Evolutionary conservation across 2,329 filamentous ascomycete genomes (phyloP).

Genomic region (Pseudocercospora vitis): DNA sequence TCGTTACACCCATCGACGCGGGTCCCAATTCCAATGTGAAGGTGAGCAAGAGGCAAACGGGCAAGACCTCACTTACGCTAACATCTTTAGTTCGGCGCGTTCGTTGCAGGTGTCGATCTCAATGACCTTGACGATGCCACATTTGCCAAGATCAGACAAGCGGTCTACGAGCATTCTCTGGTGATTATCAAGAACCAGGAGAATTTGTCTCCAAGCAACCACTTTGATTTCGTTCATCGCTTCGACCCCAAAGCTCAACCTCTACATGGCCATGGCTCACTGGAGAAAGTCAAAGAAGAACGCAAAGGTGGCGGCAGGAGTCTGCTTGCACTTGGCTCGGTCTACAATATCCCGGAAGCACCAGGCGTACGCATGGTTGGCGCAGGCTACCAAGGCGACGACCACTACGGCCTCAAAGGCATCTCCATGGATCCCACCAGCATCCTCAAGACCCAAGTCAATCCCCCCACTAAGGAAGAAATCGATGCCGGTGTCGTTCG

Average conservation of each 20-base stretch:
- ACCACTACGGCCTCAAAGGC: conserved; percentile 6
- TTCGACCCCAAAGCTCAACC: conserved; percentile 66
- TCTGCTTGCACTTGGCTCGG: neutral
- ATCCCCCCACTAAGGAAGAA: neutral
- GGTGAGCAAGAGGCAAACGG: neutral
- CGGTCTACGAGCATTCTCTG: conserved; percentile 67
- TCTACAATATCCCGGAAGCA: conserved; percentile 6
- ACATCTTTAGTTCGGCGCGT: neutral
- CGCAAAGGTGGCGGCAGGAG: conserved; percentile 2
- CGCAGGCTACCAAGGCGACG: conserved; percentile 6
- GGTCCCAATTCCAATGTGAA: conserved; percentile 3
- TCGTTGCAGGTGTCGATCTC: conserved; percentile 2
- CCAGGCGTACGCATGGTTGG: conserved; percentile 6
- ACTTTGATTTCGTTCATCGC: conserved; percentile 69
- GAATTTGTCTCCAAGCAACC: conserved; percentile 64
- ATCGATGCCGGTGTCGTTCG: neutral
- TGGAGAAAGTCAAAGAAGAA: conserved; percentile 5
- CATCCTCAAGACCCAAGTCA: conserved; percentile 7
- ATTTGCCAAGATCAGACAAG: conserved; percentile 53
- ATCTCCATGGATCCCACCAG: conserved; percentile 5
- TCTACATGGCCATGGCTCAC: conserved; percentile 61
- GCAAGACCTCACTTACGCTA: neutral
- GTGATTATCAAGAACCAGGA: conserved; percentile 69
- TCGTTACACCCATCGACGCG: neutral
- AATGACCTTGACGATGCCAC: neutral